Evolutionary conservation across 495 filamentous ascomycete genomes (phyloP).

Genomic region (Barbatosphaeria neglecta): DNA sequence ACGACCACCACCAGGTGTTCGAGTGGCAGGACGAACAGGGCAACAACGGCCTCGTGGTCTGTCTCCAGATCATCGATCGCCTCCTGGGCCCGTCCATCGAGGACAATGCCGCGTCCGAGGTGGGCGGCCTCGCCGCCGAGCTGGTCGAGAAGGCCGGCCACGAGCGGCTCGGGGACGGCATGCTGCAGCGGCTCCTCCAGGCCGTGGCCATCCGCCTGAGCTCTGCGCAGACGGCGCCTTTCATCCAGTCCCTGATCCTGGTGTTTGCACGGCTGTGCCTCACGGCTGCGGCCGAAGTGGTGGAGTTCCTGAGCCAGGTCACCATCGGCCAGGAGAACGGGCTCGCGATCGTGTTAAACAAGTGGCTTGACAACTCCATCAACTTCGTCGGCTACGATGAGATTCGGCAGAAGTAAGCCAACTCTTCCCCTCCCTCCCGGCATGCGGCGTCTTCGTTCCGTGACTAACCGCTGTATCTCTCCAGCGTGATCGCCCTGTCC

Average conservation of each 20-base stretch:
- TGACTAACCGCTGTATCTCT: too few species aligned
- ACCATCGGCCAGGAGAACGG: constrained; percentile 65
- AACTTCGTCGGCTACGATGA: constrained; percentile 95
- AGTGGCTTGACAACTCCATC: constrained; percentile 94
- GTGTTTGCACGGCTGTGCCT: constrained; percentile 89
- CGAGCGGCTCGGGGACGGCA: constrained; percentile 77
- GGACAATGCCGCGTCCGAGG: constrained; percentile 88
- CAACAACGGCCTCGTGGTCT: constrained; percentile 77
- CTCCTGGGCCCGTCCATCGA: constrained; percentile 70
- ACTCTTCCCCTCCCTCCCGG: neutral
- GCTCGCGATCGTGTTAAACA: constrained; percentile 74
- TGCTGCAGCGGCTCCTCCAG: constrained; percentile 68
- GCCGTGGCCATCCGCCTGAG: constrained; percentile 81
- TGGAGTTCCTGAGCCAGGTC: constrained; percentile 79
- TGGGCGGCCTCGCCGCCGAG: constrained; percentile 87
- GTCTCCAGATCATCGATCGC: constrained; percentile 86
- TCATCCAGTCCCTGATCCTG: constrained; percentile 83
- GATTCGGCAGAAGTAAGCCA: constrained; percentile 77
- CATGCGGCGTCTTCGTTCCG: too few species aligned
- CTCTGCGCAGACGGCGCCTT: constrained; percentile 66
- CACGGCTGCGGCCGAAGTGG: constrained; percentile 73
- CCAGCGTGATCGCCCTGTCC: constrained; percentile 76
- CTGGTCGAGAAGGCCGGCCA: constrained; percentile 88
- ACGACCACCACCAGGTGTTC: constrained; percentile 80
- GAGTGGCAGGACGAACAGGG: constrained; percentile 64